These are phyloP conservation scores for Meyerozyma elateridarum DNA, from an alignment of 1,139 yeast genomes.

Conservation along the genomic window DNA sequence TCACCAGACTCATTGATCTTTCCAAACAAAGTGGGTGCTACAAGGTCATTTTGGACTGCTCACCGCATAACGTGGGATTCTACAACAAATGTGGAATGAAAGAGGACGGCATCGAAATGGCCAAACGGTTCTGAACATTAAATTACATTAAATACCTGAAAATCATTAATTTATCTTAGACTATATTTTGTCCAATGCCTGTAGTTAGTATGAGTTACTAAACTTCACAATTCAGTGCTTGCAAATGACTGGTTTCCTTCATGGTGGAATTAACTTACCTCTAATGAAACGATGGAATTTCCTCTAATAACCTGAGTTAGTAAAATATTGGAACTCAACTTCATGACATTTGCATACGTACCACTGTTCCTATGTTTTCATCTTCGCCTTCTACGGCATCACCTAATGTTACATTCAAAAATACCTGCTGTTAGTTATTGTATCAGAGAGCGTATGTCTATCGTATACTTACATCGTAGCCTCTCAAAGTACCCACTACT, in stretches of 20 bases:
- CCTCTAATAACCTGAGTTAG: slow-evolving; percentile 51
- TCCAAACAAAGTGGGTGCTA: slow-evolving; percentile 69
- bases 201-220: slow-evolving; percentile 3
- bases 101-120: slow-evolving; percentile 75
- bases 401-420: slow-evolving; percentile 67
- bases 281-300: slow-evolving; percentile 56
- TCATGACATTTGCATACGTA: slow-evolving; percentile 18
- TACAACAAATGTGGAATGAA: slow-evolving; percentile 80
- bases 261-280: too few relatives aligned
- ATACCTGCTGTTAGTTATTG: slow-evolving; percentile 38
- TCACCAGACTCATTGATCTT: slow-evolving; percentile 54
- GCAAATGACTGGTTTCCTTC: too few relatives aligned
- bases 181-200: slow-evolving; percentile 24
- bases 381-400: slow-evolving; percentile 68
- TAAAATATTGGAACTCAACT: slow-evolving; percentile 10
- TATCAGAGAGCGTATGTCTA: not conserved
- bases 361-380: slow-evolving; percentile 52
- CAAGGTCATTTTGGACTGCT: slow-evolving; percentile 87
- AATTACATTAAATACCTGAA: not conserved
- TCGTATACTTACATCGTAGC: slow-evolving; percentile 57
- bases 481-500: slow-evolving; percentile 68
- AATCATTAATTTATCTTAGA: not conserved
- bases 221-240: too few relatives aligned
- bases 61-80: slow-evolving; percentile 72
- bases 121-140: slow-evolving; percentile 19